Evolutionary conservation across 2,329 filamentous ascomycete species (phyloP).

Genomic region (Aspergillus tanneri): DNA sequence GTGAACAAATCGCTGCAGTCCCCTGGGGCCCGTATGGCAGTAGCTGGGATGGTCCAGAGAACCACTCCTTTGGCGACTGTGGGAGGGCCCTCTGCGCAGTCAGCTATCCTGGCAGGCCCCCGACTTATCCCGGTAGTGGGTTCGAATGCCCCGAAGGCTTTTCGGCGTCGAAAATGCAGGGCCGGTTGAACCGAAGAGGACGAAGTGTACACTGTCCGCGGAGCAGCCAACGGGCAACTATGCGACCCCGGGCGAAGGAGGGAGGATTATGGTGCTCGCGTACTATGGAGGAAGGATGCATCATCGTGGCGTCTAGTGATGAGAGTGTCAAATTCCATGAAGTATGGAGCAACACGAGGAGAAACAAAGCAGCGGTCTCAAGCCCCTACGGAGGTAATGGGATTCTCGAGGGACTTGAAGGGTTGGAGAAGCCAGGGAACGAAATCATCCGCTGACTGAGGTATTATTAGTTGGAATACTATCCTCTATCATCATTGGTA

Average conservation of each 20-base stretch:
- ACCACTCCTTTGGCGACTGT: slow-evolving; percentile 34
- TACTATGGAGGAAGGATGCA: slow-evolving; percentile 70
- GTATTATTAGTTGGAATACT: not conserved
- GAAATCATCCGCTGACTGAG: slow-evolving; percentile 63
- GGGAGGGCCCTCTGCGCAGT: slow-evolving; percentile 77
- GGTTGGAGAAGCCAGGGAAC: slow-evolving; percentile 59
- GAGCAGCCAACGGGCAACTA: slow-evolving; percentile 19
- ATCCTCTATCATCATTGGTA: not conserved
- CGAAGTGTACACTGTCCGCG: not conserved
- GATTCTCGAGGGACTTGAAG: slow-evolving; percentile 79
- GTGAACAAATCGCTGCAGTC: slow-evolving; percentile 78
- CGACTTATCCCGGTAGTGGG: slow-evolving; percentile 25
- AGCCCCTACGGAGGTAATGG: slow-evolving; percentile 76
- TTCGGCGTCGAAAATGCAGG: slow-evolving; percentile 12
- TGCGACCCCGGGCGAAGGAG: slow-evolving; percentile 45
- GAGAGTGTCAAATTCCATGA: slow-evolving; percentile 94
- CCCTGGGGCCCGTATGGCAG: slow-evolving; percentile 67
- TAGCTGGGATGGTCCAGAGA: slow-evolving; percentile 28
- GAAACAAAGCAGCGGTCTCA: slow-evolving; percentile 52
- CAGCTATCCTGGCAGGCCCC: slow-evolving; percentile 69
- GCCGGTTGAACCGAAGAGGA: slow-evolving; percentile 2
- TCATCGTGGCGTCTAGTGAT: slow-evolving; percentile 89
- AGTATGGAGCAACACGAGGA: slow-evolving; percentile 72
- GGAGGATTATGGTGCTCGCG: slow-evolving; percentile 57
- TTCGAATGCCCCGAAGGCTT: slow-evolving; percentile 14